A percentile compares a stretch with the other conserved stretches of the same genome.
Conservation (phyloP, 495 filamentous ascomycete species). For the Penicillium lividum region DNA sequence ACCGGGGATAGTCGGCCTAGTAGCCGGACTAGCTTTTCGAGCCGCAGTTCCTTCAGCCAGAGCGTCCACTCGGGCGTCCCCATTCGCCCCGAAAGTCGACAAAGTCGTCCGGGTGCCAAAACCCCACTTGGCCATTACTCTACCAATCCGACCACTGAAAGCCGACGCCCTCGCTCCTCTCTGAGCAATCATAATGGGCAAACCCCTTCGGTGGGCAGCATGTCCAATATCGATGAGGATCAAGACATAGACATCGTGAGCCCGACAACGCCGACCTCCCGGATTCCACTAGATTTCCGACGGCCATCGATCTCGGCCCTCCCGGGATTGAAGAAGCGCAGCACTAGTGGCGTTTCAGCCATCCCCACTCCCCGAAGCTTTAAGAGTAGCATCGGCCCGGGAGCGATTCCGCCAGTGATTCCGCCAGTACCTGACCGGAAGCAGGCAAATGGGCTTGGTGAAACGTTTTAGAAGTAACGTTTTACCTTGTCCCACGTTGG, state of each 20-base stretch:
- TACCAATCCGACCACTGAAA: constrained; percentile 46
- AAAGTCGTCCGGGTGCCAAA: constrained; percentile 64
- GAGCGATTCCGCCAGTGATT: constrained; percentile 58
- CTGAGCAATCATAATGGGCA: constrained; percentile 46
- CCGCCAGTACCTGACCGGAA: constrained; percentile 47
- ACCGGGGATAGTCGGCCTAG: constrained; percentile 50
- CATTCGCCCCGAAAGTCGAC: constrained; percentile 64
- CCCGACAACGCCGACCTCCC: constrained; percentile 41
- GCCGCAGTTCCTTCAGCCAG: constrained; percentile 45
- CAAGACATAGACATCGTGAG: constrained; percentile 37
- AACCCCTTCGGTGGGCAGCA: constrained; percentile 33
- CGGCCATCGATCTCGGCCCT: constrained; percentile 41
- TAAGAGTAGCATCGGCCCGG: constrained; percentile 49
- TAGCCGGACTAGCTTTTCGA: constrained; percentile 47
- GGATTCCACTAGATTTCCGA: constrained; percentile 26
- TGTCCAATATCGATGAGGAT: constrained; percentile 49
- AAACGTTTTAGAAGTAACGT: constrained; percentile 56
- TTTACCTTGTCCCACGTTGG: not conserved
- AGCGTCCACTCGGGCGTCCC: constrained; percentile 37
- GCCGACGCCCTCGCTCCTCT: constrained; percentile 49
- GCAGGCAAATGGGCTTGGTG: constrained; percentile 61
- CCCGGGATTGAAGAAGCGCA: constrained; percentile 47
- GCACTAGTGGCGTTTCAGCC: constrained; percentile 50
- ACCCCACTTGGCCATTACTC: constrained; percentile 61
- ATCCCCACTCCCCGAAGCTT: constrained; percentile 54